Evolutionary conservation across 2,329 filamentous ascomycete genomes (phyloP).

Genomic region (Cytospora mali): DNA sequence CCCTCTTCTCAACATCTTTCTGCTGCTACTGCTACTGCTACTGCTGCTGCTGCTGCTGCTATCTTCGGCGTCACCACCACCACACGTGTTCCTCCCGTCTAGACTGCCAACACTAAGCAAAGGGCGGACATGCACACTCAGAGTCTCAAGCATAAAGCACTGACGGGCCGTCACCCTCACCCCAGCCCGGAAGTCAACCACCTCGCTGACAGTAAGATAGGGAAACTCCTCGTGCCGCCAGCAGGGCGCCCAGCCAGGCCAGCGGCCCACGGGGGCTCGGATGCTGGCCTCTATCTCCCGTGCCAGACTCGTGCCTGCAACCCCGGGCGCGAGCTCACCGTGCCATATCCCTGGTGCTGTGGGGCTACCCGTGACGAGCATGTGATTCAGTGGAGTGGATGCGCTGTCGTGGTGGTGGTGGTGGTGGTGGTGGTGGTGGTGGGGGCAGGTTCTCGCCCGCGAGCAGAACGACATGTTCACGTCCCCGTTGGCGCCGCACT

Average conservation of each 20-base stretch:
- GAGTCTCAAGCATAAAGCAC: conserved; percentile 41
- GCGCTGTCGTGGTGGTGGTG: neutral
- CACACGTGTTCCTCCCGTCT: neutral
- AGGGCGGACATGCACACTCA: conserved; percentile 48
- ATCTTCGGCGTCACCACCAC: conserved; percentile 22
- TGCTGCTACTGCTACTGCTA: neutral
- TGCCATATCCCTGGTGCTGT: conserved; percentile 22
- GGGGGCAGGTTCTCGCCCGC: conserved; percentile 43
- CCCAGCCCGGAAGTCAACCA: conserved; percentile 48
- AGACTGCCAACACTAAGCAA: conserved; percentile 39
- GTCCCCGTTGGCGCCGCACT: conserved; percentile 48
- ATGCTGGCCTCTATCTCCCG: conserved; percentile 11
- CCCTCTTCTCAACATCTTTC: neutral
- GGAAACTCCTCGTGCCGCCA: conserved; percentile 59
- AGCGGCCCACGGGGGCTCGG: conserved; percentile 23
- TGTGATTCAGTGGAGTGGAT: neutral
- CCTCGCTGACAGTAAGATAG: conserved; percentile 51
- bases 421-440: neutral
- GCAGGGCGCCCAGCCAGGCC: conserved; percentile 47
- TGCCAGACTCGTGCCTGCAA: neutral
- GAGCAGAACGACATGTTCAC: conserved; percentile 48
- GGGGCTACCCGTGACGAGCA: conserved; percentile 41
- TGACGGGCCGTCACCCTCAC: conserved; percentile 30
- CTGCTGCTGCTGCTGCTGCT: conserved; percentile 30
- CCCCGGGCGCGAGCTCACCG: conserved; percentile 11